Evolutionary conservation across 2,329 filamentous ascomycete genomes (phyloP).

Genomic region (Pyrenochaeta sp.): DNA sequence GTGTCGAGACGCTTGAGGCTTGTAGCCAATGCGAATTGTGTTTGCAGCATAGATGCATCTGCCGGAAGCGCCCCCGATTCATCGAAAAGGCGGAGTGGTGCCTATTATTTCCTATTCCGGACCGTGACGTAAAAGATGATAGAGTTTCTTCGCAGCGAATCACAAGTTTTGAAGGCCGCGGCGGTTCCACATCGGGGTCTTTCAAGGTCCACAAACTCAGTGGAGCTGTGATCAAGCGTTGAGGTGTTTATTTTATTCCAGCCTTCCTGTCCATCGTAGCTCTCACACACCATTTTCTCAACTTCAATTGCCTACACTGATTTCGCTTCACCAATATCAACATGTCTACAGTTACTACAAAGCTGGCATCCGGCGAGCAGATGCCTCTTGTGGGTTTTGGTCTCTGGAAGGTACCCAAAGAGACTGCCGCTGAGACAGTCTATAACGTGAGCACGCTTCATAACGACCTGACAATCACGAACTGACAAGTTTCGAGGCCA

Average conservation of each 20-base stretch:
- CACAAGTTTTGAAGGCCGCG: background rate
- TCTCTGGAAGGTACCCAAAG: constrained; percentile 83
- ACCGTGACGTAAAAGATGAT: background rate
- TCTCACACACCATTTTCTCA: background rate
- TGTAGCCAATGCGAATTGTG: no score
- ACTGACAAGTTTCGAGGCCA: background rate
- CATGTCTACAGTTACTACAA: constrained; percentile 57
- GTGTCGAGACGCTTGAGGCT: no score
- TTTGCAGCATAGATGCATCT: no score
- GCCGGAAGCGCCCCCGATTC: no score
- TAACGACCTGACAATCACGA: no score
- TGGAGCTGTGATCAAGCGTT: no score
- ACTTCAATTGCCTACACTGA: background rate
- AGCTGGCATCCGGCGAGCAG: constrained; percentile 70
- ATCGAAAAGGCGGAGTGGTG: background rate
- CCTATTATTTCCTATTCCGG: background rate
- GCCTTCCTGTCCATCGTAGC: no score
- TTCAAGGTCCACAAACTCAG: no score
- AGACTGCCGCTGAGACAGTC: constrained; percentile 75
- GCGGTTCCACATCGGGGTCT: constrained; percentile 1
- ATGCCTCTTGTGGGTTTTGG: constrained; percentile 81
- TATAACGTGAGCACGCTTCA: constrained; percentile 64
- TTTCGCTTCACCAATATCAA: constrained; percentile 3
- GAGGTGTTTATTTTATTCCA: no score
- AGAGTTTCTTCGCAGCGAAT: background rate